These are phyloP conservation scores for Hibiscus tridactylites DNA, from an alignment of 345 rosid genomes.

Conservation along the genomic window DNA sequence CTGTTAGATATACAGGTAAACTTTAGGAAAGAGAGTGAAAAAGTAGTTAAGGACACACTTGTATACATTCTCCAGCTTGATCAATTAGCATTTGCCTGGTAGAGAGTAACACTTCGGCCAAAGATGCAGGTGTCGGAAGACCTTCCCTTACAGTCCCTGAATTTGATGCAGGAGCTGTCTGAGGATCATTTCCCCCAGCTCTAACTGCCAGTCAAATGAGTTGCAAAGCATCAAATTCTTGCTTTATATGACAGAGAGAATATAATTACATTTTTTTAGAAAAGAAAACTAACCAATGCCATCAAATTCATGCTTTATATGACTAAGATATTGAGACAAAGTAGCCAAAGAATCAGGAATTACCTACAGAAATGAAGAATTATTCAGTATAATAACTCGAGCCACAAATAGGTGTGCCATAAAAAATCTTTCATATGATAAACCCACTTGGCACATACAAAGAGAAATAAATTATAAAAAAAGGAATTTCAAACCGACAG, in stretches of 20 bases:
- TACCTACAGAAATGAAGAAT: slow-evolving; percentile 33
- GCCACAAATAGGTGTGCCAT: neutral
- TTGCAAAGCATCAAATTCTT: slow-evolving; percentile 4
- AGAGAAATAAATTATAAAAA: neutral
- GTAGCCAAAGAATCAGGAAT: slow-evolving; percentile 63
- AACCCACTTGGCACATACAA: neutral
- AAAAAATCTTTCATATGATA: neutral
- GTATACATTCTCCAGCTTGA: slow-evolving; percentile 51
- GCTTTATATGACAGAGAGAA: neutral
- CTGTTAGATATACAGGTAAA: neutral
- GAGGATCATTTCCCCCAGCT: slow-evolving; percentile 25
- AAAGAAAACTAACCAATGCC: slow-evolving; percentile 34
- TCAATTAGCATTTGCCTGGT: slow-evolving; percentile 49
- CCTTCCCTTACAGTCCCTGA: slow-evolving; percentile 29
- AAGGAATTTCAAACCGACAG: slow-evolving; percentile 32
- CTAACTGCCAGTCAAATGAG: slow-evolving; percentile 30
- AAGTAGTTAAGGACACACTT: slow-evolving; percentile 26
- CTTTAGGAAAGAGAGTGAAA: neutral
- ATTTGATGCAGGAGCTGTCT: slow-evolving; percentile 26
- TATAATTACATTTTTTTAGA: neutral
- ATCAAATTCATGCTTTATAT: slow-evolving; percentile 41
- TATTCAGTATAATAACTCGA: slow-evolving; percentile 1
- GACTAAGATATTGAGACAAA: slow-evolving; percentile 48
- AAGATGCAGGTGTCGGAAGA: slow-evolving; percentile 65
- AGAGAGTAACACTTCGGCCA: slow-evolving; percentile 52